These are phyloP conservation scores for Lipomyces orientalis DNA, from an alignment of 805 yeast genomes.

Conservation along the genomic window DNA sequence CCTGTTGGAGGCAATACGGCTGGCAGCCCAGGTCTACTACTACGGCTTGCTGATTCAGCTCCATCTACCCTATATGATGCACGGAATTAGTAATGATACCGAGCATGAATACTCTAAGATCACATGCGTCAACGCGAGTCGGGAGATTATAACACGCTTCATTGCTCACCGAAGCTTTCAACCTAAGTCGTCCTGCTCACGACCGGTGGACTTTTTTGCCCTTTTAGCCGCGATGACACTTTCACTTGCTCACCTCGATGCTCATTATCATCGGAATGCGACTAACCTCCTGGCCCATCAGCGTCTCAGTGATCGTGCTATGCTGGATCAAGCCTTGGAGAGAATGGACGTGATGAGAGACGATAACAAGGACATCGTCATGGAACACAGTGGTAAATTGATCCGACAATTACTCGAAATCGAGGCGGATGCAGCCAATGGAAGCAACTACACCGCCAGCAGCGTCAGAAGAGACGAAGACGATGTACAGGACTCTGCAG, in stretches of 20 bases:
- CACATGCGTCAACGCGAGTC: constrained; percentile 6
- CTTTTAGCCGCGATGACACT: constrained; percentile 5
- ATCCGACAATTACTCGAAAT: neutral
- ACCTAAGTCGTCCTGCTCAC: neutral
- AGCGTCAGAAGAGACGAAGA: neutral
- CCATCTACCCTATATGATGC: constrained; percentile 5
- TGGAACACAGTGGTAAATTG: neutral
- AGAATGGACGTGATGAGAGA: neutral
- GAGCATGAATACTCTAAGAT: neutral
- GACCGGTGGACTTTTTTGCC: constrained; percentile 6
- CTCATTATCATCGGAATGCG: neutral
- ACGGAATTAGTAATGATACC: neutral
- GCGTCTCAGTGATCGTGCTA: constrained; percentile 3
- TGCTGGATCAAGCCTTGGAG: neutral
- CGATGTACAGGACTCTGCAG: neutral
- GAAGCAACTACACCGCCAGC: neutral
- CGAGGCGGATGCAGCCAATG: constrained; percentile 3
- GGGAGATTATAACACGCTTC: constrained; percentile 3
- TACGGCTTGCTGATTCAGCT: neutral
- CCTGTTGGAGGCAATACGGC: neutral
- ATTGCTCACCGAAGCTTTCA: neutral
- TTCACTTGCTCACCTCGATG: constrained; percentile 4
- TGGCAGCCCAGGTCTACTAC: neutral
- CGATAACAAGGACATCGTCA: neutral
- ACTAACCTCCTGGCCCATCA: constrained; percentile 1